Conservation (phyloP, 2,329 filamentous ascomycete species). For the Magnaporthiopsis incrustans region DNA sequence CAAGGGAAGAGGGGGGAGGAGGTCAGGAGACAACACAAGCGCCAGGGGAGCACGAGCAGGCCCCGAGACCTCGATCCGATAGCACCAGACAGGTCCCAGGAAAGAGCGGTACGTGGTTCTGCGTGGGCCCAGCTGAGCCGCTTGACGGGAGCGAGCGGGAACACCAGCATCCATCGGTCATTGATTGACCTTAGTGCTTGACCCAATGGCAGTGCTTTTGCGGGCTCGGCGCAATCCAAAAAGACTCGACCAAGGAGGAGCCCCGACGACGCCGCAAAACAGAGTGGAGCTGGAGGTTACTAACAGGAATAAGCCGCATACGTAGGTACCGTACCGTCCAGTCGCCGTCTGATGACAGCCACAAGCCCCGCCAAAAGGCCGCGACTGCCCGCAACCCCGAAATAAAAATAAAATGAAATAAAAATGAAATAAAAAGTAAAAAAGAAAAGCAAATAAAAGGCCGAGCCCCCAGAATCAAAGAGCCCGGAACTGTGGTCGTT, state of each 20-base stretch:
- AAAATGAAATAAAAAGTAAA: too few relatives aligned
- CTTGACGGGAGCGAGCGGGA: not conserved
- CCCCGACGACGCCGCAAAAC: not conserved
- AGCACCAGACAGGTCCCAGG: not conserved
- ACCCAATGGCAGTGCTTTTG: too few relatives aligned
- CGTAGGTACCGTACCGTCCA: not conserved
- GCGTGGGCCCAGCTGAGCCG: not conserved
- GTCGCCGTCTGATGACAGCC: not conserved
- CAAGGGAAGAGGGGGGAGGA: too few relatives aligned
- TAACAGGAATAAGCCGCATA: not conserved
- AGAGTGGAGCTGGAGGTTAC: not conserved
- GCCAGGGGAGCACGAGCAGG: not conserved
- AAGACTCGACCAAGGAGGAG: not conserved
- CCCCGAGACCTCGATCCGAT: not conserved
- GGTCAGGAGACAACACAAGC: not conserved
- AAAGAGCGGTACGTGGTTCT: not conserved
- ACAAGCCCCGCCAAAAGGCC: not conserved
- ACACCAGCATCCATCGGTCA: not conserved
- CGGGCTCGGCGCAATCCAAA: not conserved
- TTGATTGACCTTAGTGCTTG: not conserved
- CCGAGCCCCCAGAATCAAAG: not conserved
- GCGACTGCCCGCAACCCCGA: too few relatives aligned
- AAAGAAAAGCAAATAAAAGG: too few relatives aligned
- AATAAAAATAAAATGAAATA: too few relatives aligned
- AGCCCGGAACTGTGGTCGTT: not conserved